Percentiles rank a stretch among this genome's conserved stretches.
Conservation (phyloP, 345 rosid species). For the Mangifera indica region DNA sequence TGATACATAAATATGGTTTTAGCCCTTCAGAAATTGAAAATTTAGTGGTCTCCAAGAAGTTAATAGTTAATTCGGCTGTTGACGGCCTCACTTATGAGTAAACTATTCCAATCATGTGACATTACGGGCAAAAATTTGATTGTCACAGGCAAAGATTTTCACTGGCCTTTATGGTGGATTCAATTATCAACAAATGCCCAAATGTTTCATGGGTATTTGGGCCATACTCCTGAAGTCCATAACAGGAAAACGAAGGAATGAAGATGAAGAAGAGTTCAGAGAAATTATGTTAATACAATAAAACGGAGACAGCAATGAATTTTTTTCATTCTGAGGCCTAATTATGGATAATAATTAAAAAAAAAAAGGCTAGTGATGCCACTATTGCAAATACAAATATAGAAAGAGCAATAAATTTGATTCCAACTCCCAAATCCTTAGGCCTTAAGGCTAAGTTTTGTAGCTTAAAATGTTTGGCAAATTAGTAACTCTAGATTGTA, state of each 20-base stretch:
- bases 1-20: not conserved
- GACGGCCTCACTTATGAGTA: not conserved
- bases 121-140: not conserved
- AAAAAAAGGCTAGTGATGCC: not conserved
- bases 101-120: conserved; percentile 4
- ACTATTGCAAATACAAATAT: not conserved
- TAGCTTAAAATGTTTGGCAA: not conserved
- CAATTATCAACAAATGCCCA: not conserved
- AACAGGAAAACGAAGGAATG: too few species aligned
- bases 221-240: not conserved
- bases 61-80: not conserved
- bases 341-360: not conserved
- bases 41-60: not conserved
- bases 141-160: not conserved
- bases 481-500: too few species aligned
- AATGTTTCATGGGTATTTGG: not conserved
- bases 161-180: too few species aligned
- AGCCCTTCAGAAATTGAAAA: not conserved
- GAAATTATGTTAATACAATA: too few species aligned
- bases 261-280: too few species aligned
- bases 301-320: too few species aligned
- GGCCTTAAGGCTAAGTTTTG: not conserved
- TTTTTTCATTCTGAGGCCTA: not conserved
- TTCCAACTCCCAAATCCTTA: not conserved
- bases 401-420: not conserved